Evolutionary conservation across 1,284 basidiomycete species (phyloP).

Genomic region (Mycena sp.): DNA sequence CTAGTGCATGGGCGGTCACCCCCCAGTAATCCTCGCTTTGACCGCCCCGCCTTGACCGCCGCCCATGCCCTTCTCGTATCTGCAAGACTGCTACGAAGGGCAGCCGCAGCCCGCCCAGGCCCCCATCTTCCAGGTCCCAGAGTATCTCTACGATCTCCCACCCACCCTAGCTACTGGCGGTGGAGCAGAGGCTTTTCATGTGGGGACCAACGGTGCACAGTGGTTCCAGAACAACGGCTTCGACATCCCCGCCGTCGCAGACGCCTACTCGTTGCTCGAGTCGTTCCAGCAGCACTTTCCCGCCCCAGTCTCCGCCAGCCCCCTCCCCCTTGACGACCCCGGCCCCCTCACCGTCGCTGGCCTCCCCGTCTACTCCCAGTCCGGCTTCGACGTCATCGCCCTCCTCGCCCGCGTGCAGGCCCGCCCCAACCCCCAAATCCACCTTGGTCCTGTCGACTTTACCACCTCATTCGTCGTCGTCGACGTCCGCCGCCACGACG

Average conservation of each 20-base stretch:
- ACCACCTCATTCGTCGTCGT: constrained; percentile 91
- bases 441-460: constrained; percentile 91
- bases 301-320: neutral
- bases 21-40: neutral
- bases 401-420: constrained; percentile 82
- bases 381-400: constrained; percentile 91
- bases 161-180: constrained; percentile 74
- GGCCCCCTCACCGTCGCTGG: neutral
- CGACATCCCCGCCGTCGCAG: constrained; percentile 10
- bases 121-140: constrained; percentile 63
- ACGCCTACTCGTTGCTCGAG: constrained; percentile 4
- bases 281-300: constrained; percentile 1
- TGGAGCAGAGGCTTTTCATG: constrained; percentile 68
- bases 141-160: constrained; percentile 64
- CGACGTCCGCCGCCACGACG: constrained; percentile 83
- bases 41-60: neutral
- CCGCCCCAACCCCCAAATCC: constrained; percentile 79
- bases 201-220: constrained; percentile 42
- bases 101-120: neutral
- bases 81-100: neutral
- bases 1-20: neutral
- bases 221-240: constrained; percentile 63
- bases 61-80: constrained; percentile 9
- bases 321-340: neutral
- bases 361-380: constrained; percentile 71